Base-by-base conservation (phyloP, 176 grass and related monocot species). In the Metroxylon sagu region DNA sequence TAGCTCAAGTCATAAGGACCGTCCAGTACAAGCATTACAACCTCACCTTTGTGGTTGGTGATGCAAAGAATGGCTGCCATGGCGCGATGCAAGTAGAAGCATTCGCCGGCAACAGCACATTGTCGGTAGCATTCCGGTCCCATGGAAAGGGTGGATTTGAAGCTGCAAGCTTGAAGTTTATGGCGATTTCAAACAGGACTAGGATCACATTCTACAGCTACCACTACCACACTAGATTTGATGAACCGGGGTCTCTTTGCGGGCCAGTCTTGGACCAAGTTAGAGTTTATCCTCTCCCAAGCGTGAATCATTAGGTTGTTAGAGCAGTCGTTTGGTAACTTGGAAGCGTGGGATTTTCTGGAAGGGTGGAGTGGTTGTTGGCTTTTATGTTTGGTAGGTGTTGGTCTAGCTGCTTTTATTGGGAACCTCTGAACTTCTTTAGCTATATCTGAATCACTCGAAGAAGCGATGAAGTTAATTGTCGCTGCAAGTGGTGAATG, bases 161-260 rank as follows among this genome's bases (percentile, higher is more conserved):
- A 66, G 27, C 48, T 19, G 74, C 79, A 2, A 76, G 74, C 53
- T 74, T 98, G 29, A 83, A 74, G 66, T 89, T 98, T 72, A 64
- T 69, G 15, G 84, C 93, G 1, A 53, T 14, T 17, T 55, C 66
- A 2, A 19, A 5, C 66, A 29, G 93, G 26, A 85, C 84, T 27
- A 68, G 93, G 82, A 39, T 98, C 62, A 98, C 93, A 39, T 98
- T 98, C 82, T 98, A 98, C 53, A 98, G 87, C 76, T 98, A 84
- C 3, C 88, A 83, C 72, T 98, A 98, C 79, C 93, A 98, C 70
- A 92, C 93, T 23, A 96, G 89, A 57, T 66, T 8, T 19, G 76
- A 39, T 39, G 79, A 92, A 4, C 75, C 69, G 39, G 79, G 80
- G 19, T 83, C 93, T 5, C 81, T 98, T 14, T 98, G 93, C 72